Evolutionary conservation across 2,329 filamentous ascomycete genomes (phyloP), one percentile per base, ranked within the genome.

Genomic region (Aplosporella prunicola): DNA sequence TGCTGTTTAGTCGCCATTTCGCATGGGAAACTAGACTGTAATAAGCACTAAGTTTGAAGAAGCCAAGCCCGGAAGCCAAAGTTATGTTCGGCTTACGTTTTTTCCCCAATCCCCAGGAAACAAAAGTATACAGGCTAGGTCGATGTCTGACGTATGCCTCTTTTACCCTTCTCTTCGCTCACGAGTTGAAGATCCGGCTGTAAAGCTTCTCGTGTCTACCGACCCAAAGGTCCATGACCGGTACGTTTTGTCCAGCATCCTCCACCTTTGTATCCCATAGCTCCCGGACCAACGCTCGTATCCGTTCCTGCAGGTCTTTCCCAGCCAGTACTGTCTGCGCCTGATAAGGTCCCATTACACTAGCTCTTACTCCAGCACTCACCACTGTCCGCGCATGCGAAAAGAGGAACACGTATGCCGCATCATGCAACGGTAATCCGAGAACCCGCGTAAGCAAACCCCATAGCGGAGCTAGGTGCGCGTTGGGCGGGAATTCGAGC

Each of bases 111-210:
- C n/a, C n/a, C n/a, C n/a, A n/a, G n/a, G n/a, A n/a, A n/a, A n/a
- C n/a, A n/a, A n/a, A n/a, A n/a, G n/a, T n/a, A n/a, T n/a, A n/a
- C n/a, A n/a, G n/a, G n/a, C n/a, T n/a, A n/a, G n/a, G n/a, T 18
- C 6, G 16, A 5, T 13, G 15, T 27, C 32, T 16, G 23, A 6
- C 29, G 22, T 20, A 20, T n/a, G 10, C 11, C 5, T 14, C 16
- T 25, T 55, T n/a, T 23, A 15, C 9, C 28, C n/a, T n/a, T n/a
- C n/a, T n/a, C n/a, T n/a, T n/a, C n/a, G n/a, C n/a, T n/a, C 52
- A 89, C 49, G 82, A 88, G 60, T 91, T 91, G 54, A 91, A 91
- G 38, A 91, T 89, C 49, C 84, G 75, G 41, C 82, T 88, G 58
- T 91, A 91, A 45, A 91, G 57, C 54, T 85, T 65, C 67, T 91